These are phyloP conservation scores for Fusarium musae DNA, from an alignment of 2,329 filamentous ascomycete species.

Conservation along the genomic window DNA sequence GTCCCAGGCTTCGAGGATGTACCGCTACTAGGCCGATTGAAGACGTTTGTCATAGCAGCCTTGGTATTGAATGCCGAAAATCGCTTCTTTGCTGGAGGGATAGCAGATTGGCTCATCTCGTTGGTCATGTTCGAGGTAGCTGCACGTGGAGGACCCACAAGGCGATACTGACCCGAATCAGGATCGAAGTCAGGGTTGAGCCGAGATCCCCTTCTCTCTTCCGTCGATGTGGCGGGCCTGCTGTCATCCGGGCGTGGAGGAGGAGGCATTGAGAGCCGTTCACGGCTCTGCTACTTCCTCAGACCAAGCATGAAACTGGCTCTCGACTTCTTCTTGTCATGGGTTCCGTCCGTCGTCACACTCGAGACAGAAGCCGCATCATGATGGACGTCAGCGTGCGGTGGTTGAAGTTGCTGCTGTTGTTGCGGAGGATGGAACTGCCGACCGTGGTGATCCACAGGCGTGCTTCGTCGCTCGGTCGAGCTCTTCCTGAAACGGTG, in stretches of 20 bases:
- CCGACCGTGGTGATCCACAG: constrained; percentile 32
- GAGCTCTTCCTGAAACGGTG: constrained; percentile 53
- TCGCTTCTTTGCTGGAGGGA: constrained; percentile 53
- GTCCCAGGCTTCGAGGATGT: constrained; percentile 27
- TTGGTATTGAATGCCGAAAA: constrained; percentile 54
- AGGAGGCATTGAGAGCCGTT: constrained; percentile 27
- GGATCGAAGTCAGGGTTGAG: constrained; percentile 47
- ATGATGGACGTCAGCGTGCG: constrained; percentile 23
- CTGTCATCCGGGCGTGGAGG: constrained; percentile 26
- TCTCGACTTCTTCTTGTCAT: constrained; percentile 51
- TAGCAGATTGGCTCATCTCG: constrained; percentile 28
- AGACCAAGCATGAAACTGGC: constrained; percentile 53
- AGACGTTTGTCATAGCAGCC: constrained; percentile 47
- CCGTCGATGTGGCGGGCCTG: constrained; percentile 35
- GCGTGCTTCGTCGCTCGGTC: constrained; percentile 48
- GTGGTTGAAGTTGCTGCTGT: constrained; percentile 3
- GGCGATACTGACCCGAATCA: constrained; percentile 25
- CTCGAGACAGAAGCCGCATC: constrained; percentile 58
- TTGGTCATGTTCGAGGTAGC: constrained; percentile 38
- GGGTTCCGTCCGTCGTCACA: constrained; percentile 52
- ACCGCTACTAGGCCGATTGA: constrained; percentile 41
- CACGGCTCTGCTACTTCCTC: constrained; percentile 30
- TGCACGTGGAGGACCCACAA: constrained; percentile 35
- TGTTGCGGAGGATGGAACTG: constrained; percentile 21
- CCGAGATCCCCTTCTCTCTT: constrained; percentile 55